Percentiles rank a stretch among this genome's conserved stretches.
Conservation (phyloP, 305 asterid species). For the Fraxinus nigra region DNA sequence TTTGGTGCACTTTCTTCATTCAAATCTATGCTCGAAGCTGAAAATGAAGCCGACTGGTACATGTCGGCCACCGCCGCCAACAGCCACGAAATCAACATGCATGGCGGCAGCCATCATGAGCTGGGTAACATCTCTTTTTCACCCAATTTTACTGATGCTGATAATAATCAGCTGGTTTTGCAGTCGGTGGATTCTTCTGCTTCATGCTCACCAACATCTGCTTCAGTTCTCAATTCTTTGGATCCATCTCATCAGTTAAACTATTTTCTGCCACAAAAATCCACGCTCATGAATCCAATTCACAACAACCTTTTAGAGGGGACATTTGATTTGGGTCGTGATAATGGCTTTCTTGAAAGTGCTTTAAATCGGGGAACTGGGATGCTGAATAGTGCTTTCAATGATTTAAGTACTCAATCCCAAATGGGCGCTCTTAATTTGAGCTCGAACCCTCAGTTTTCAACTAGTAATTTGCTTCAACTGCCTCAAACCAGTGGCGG, state of each 20-base stretch:
- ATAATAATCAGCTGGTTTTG: constrained; percentile 43
- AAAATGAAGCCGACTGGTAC: constrained; percentile 64
- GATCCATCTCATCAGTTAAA: constrained; percentile 55
- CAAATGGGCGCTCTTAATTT: constrained; percentile 41
- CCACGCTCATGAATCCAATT: constrained; percentile 25
- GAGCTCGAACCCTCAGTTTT: constrained; percentile 32
- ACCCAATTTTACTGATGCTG: constrained; percentile 46
- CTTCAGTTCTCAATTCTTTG: constrained; percentile 54
- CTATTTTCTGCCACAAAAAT: constrained; percentile 47
- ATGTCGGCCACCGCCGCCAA: constrained; percentile 24
- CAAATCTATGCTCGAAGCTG: constrained; percentile 73
- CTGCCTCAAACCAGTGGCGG: constrained; percentile 41
- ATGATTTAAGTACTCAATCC: constrained; percentile 39
- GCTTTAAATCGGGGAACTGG: constrained; percentile 32
- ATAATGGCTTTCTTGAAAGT: constrained; percentile 51
- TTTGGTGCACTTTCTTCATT: constrained; percentile 54
- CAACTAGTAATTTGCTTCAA: constrained; percentile 33
- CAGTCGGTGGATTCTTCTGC: constrained; percentile 66
- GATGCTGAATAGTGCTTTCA: constrained; percentile 33
- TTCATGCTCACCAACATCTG: constrained; percentile 74
- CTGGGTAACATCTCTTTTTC: constrained; percentile 49
- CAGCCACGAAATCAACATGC: constrained; percentile 29
- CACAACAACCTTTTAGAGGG: constrained; percentile 44
- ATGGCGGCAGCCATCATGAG: constrained; percentile 32
- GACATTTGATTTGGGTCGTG: constrained; percentile 53